A percentile compares a stretch with the other conserved stretches of the same genome.
phyloP scores from a whole-genome alignment of 2,329 filamentous ascomycete species.

The Aureobasidium uvarum region DNA sequence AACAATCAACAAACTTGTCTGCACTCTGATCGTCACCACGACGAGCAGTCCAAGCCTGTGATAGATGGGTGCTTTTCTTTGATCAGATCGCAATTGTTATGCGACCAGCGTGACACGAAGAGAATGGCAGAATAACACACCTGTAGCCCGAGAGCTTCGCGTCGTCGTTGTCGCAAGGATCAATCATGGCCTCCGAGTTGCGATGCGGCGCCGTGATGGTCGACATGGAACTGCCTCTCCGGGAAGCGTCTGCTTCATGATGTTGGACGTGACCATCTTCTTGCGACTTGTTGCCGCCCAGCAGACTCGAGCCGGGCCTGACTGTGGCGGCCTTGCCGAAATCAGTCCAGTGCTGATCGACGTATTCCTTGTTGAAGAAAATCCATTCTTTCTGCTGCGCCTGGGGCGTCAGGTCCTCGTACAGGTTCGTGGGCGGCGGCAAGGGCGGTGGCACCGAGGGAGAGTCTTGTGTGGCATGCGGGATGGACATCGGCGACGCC shows the following conservation, averaged over 20 bases:
- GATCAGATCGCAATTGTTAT: background rate
- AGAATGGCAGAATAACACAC: conserved; percentile 36
- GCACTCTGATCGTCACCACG: background rate
- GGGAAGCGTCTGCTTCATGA: conserved; percentile 36
- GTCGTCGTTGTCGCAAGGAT: conserved; percentile 36
- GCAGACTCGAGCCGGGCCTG: conserved; percentile 50
- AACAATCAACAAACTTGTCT: conserved; percentile 11
- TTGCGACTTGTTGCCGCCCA: conserved; percentile 36
- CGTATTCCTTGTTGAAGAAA: conserved; percentile 53
- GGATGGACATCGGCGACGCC: conserved; percentile 62
- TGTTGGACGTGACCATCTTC: conserved; percentile 31
- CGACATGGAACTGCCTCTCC: conserved; percentile 43
- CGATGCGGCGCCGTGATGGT: conserved; percentile 36
- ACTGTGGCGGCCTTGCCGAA: conserved; percentile 49
- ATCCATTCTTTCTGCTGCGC: conserved; percentile 63
- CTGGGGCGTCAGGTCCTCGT: conserved; percentile 49
- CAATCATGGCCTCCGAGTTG: conserved; percentile 33
- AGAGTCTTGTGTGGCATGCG: conserved; percentile 50
- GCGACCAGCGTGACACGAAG: conserved; percentile 5
- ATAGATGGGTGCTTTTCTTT: background rate
- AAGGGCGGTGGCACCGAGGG: conserved; percentile 58
- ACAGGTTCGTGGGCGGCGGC: conserved; percentile 61
- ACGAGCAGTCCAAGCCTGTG: background rate
- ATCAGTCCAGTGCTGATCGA: conserved; percentile 46
- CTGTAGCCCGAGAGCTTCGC: conserved; percentile 44